phyloP scores from a whole-genome alignment of 768 basidiomycete species.

The Suillus luteus region DNA sequence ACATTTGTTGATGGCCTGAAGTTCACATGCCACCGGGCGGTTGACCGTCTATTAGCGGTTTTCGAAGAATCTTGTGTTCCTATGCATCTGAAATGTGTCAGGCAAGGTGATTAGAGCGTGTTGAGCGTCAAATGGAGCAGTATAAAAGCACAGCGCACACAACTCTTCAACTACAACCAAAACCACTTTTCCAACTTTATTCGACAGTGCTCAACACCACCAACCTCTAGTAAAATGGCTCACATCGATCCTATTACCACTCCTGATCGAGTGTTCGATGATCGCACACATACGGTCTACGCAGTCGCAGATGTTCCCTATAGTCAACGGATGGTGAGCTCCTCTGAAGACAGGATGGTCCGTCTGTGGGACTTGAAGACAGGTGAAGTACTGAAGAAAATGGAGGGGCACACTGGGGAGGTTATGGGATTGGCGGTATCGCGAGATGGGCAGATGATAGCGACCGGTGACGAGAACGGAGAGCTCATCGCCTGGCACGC shows the following conservation, averaged over 20 bases:
- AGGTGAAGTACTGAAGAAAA: not conserved
- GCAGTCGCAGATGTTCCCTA: not conserved
- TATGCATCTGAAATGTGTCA: not conserved
- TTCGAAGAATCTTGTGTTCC: not conserved
- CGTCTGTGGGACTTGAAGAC: not conserved
- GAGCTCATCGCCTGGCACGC: conserved; percentile 1
- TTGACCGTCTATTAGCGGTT: not conserved
- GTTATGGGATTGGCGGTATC: not conserved
- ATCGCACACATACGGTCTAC: not conserved
- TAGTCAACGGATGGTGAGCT: not conserved
- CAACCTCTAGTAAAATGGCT: not conserved
- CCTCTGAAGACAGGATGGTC: not conserved
- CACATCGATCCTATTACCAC: not conserved
- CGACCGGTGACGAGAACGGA: not conserved
- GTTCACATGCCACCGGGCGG: not conserved
- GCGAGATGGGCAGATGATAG: not conserved
- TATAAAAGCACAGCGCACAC: not conserved
- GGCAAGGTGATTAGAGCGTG: not conserved
- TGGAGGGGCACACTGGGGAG: not conserved
- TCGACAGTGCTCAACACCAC: not conserved
- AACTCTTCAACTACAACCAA: not conserved
- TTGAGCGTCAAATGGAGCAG: not conserved
- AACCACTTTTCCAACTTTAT: not conserved
- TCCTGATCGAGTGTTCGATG: not conserved
- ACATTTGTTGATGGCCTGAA: not conserved